Base-by-base conservation (phyloP, 805 yeast species). In the Phaffomyces opuntiae region DNA sequence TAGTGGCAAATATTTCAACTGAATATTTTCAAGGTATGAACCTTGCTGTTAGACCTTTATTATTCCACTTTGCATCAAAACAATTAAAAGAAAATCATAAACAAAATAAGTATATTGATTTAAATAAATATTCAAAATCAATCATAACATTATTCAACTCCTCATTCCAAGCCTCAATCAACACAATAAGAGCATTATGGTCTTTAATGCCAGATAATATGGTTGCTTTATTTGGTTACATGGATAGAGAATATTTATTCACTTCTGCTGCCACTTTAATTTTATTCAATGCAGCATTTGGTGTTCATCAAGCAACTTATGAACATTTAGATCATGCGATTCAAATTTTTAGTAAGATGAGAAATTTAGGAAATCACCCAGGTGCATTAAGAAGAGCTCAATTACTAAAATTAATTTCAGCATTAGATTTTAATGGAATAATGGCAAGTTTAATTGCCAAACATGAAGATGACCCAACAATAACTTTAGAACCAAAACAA, bases 161-260 rank as follows among this genome's bases (percentile, higher is more conserved):
- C 4, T 82, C 90, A 0, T 80, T 85, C 60, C 91, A 84, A 58
- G 91, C 89, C 0, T 83, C 90, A 0, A 82, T 85, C 40, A 83
- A 84, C 57, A 80, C 89, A 0, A 77, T 85, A 36, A 69, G 87
- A 51, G 78, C 84, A 0, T 66, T 85, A 4, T 84, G 91, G 91
- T 80, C 83, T 0, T 66, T 85, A 40, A 69, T 81, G 59, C 87
- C 85, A 0, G 85, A 81, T 46, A 83, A 83, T 52, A 82, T 83
- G 88, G 81, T 85, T n/a, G 91, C 95, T 0, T 63, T 84, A 38
- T 85, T 85, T 65, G 93, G 95, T 2, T 85, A 87, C 70, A 84
- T 85, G 91, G 95, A 85, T 59, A 70, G 95, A 54, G 95, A 85
- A 56, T 85, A 85, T 57, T 66, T 85, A 24, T 85, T 83, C 61